Percentiles rank a stretch among this genome's conserved stretches.
Conservation (phyloP, 257 asterid genomes). For the Schizonepeta tenuifolia region DNA sequence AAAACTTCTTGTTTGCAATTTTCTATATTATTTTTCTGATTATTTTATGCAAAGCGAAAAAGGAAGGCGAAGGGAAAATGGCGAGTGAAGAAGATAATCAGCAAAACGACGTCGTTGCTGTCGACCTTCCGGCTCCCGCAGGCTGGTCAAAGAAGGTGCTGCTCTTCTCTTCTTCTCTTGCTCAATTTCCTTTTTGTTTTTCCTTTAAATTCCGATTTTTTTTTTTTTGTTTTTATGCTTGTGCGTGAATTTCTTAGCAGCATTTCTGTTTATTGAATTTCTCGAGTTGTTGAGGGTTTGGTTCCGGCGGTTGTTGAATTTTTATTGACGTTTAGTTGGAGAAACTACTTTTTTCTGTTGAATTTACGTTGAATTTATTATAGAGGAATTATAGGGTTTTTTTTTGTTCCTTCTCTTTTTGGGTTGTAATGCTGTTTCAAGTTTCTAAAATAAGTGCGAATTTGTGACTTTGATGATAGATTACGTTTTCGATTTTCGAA, state of each 20-base stretch:
- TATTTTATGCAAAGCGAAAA: not conserved
- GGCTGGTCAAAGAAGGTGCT: conserved; percentile 65
- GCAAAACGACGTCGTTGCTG: conserved; percentile 44
- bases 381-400: not conserved
- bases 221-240: not conserved
- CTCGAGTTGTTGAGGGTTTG: conserved; percentile 25
- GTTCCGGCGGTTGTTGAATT: conserved; percentile 20
- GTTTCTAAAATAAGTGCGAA: conserved; percentile 20
- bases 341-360: conserved; percentile 5
- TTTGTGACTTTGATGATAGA: not conserved
- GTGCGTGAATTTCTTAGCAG: not conserved
- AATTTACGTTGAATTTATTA: conserved; percentile 11
- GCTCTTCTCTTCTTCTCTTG: conserved; percentile 16
- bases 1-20: not conserved
- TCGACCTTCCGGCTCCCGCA: conserved; percentile 59
- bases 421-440: not conserved
- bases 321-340: conserved; percentile 28
- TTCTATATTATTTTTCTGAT: not conserved
- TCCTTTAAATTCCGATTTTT: not conserved
- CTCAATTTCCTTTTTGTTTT: not conserved
- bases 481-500: conserved; percentile 8
- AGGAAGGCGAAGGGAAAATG: conserved; percentile 25
- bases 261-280: not conserved
- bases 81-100: conserved; percentile 39
- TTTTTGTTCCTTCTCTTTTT: too few species aligned